A percentile compares a stretch with the other conserved stretches of the same genome.
These are phyloP conservation scores for Hura crepitans DNA, from an alignment of 441 rosid species.

Conservation along the genomic window DNA sequence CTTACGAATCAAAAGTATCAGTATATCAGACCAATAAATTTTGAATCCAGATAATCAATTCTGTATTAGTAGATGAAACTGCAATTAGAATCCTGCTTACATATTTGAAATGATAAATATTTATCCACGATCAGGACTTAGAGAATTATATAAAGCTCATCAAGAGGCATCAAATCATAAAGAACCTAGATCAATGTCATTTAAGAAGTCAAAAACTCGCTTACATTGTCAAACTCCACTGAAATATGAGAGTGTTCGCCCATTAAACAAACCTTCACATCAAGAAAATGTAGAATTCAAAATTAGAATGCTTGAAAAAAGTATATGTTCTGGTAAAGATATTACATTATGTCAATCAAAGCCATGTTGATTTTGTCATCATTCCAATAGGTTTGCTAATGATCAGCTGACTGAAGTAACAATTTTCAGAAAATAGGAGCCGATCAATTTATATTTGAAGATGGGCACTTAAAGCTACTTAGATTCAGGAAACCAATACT, in stretches of 20 bases:
- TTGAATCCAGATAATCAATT: background rate
- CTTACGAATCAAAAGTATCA: background rate
- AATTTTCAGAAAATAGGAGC: background rate
- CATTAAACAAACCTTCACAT: conserved; percentile 79
- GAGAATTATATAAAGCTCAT: background rate
- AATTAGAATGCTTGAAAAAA: background rate
- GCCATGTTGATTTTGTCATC: background rate
- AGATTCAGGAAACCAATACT: background rate
- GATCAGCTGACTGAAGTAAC: background rate
- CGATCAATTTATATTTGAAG: background rate
- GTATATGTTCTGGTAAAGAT: background rate
- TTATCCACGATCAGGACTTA: background rate
- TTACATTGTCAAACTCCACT: conserved; percentile 84
- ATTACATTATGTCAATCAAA: background rate
- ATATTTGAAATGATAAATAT: background rate
- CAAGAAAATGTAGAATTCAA: conserved; percentile 15
- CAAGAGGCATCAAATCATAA: conserved; percentile 9
- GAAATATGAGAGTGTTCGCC: conserved; percentile 88
- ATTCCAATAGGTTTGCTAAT: background rate
- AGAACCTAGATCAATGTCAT: background rate
- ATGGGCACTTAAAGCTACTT: background rate
- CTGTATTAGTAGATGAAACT: background rate
- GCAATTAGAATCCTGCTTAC: background rate
- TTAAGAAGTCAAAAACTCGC: conserved; percentile 27
- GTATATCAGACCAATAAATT: background rate